A percentile compares a stretch with the other conserved stretches of the same genome.
Evolutionary conservation across 2,329 filamentous ascomycete genomes (phyloP).

Genomic region (Colletotrichum euphorbiae): DNA sequence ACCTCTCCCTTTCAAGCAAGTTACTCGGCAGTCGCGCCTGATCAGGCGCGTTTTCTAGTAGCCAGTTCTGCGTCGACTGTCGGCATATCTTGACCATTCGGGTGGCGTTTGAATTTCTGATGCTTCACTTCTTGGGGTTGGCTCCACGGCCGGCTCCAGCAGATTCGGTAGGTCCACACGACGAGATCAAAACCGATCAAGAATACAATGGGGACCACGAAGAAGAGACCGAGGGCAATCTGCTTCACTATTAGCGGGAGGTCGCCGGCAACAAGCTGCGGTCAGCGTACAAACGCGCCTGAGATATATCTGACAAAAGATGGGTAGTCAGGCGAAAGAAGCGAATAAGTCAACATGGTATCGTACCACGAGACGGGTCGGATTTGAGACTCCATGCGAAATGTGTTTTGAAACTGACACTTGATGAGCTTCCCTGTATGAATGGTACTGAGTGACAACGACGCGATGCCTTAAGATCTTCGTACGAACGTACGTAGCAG

Average conservation of each 20-base stretch:
- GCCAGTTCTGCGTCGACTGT: neutral
- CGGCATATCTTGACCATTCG: neutral
- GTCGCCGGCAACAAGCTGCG: no score
- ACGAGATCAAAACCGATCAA: conserved; percentile 63
- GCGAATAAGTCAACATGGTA: conserved; percentile 28
- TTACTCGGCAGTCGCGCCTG: no score
- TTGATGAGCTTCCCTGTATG: neutral
- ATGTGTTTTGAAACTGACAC: neutral
- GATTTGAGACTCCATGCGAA: conserved; percentile 1
- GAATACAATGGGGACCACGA: conserved; percentile 59
- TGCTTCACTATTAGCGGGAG: conserved; percentile 42
- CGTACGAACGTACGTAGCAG: no score
- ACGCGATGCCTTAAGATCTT: neutral
- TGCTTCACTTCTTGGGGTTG: conserved; percentile 1
- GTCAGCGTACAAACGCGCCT: conserved; percentile 51
- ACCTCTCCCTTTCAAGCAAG: no score
- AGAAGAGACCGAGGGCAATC: conserved; percentile 58
- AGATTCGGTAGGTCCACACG: conserved; percentile 65
- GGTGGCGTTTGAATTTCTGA: conserved; percentile 1
- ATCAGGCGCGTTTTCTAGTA: conserved; percentile 5
- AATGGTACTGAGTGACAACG: neutral
- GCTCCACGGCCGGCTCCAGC: conserved; percentile 40
- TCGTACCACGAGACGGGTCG: conserved; percentile 41
- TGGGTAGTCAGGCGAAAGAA: conserved; percentile 42
- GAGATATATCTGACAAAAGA: conserved; percentile 53